Evolutionary conservation across 2,329 filamentous ascomycete genomes (phyloP).

Genomic region (Graphilbum sp.): DNA sequence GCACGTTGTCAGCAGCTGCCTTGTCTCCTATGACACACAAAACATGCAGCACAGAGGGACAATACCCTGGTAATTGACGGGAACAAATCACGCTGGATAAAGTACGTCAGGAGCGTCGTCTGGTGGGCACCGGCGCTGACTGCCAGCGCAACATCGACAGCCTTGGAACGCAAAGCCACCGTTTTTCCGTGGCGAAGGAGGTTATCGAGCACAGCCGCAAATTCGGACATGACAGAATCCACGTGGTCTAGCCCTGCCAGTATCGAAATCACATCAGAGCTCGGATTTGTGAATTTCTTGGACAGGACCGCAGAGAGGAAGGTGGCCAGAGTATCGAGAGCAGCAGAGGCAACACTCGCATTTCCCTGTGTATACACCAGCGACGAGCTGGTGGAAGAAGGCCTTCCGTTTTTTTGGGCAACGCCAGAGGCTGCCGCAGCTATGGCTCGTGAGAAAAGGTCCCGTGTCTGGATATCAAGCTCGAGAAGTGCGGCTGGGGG

Average conservation of each 20-base stretch:
- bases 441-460: conserved; percentile 63
- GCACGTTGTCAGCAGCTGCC: neutral
- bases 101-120: conserved; percentile 84
- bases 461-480: conserved; percentile 59
- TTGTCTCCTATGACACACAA: neutral
- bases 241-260: conserved; percentile 80
- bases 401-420: neutral
- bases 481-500: conserved; percentile 60
- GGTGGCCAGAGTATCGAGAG: conserved; percentile 61
- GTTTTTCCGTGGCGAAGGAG: conserved; percentile 59
- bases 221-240: conserved; percentile 74
- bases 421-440: conserved; percentile 21
- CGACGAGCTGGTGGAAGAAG: too few relatives aligned
- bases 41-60: neutral
- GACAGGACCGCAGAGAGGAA: conserved; percentile 70
- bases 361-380: too few relatives aligned
- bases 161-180: conserved; percentile 60
- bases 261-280: conserved; percentile 83
- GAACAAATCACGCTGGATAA: conserved; percentile 88
- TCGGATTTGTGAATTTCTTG: conserved; percentile 90
- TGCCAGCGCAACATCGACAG: conserved; percentile 64
- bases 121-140: conserved; percentile 90
- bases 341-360: neutral
- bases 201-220: conserved; percentile 67
- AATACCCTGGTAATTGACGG: conserved; percentile 86